These are phyloP conservation scores for Pleurozium schreberi DNA, from an alignment of 225 moss, liverwort and hornwort species.

Conservation along the genomic window DNA sequence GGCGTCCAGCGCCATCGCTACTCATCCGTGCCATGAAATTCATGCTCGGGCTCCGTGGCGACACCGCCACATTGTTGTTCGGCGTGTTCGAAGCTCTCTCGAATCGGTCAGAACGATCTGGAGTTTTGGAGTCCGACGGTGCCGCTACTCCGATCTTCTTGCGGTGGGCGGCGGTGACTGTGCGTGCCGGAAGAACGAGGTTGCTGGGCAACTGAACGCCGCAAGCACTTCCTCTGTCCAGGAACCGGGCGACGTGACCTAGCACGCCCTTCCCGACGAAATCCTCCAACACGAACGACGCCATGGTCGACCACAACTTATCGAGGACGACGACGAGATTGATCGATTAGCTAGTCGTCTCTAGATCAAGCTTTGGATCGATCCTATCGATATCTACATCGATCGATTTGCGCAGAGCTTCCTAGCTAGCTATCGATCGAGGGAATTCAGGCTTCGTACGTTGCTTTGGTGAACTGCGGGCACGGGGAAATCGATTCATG, in stretches of 20 bases:
- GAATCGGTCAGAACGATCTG: background rate
- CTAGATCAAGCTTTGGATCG: background rate
- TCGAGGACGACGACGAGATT: background rate
- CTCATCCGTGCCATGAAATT: background rate
- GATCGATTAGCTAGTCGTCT: background rate
- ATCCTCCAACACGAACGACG: constrained; percentile 63
- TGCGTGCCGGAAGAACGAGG: constrained; percentile 33
- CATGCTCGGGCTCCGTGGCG: background rate
- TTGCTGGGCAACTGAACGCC: constrained; percentile 45
- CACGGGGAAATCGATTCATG: background rate
- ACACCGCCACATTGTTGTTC: background rate
- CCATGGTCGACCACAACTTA: background rate
- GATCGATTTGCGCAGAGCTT: background rate
- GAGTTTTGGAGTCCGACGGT: background rate
- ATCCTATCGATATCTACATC: background rate
- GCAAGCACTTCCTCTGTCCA: constrained; percentile 43
- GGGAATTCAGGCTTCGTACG: background rate
- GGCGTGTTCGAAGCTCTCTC: background rate
- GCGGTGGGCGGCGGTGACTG: background rate
- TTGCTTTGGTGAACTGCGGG: background rate
- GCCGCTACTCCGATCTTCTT: background rate
- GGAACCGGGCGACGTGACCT: constrained; percentile 73
- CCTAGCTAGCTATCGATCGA: background rate
- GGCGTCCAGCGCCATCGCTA: background rate
- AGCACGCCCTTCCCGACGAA: constrained; percentile 69